phyloP scores from a whole-genome alignment of 768 basidiomycete species.

The Rubroboletus pulcherrimus region DNA sequence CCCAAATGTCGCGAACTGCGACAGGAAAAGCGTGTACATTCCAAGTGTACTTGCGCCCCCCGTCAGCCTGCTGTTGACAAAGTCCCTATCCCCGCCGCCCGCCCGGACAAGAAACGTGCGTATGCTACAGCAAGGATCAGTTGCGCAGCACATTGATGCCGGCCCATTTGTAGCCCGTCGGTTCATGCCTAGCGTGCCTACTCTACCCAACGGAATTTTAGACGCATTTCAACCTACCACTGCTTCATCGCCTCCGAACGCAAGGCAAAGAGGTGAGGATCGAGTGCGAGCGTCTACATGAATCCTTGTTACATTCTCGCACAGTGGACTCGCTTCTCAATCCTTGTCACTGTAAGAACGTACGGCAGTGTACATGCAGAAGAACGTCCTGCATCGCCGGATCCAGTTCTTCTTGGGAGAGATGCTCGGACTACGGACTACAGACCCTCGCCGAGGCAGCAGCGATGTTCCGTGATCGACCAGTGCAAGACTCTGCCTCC shows the following conservation, averaged over 20 bases:
- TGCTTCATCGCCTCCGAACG: slow-evolving; percentile 34
- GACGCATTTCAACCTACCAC: slow-evolving; percentile 41
- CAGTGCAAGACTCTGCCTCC: slow-evolving; percentile 1
- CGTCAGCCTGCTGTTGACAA: slow-evolving; percentile 30
- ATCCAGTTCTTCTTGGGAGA: slow-evolving; percentile 2
- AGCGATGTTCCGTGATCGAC: slow-evolving; percentile 17
- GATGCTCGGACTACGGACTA: slow-evolving; percentile 21
- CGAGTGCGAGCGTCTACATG: not conserved
- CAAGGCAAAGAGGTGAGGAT: slow-evolving; percentile 48
- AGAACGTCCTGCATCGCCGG: slow-evolving; percentile 1
- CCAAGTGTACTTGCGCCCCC: slow-evolving; percentile 71
- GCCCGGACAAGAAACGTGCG: slow-evolving; percentile 34
- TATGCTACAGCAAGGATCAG: not conserved
- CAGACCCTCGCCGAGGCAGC: slow-evolving; percentile 38
- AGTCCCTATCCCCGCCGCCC: slow-evolving; percentile 31
- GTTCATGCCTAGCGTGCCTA: slow-evolving; percentile 67
- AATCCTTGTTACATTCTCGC: slow-evolving; percentile 5
- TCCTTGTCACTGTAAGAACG: slow-evolving; percentile 57
- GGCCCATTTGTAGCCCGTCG: slow-evolving; percentile 47
- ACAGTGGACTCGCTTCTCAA: slow-evolving; percentile 61
- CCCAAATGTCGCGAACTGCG: slow-evolving; percentile 78
- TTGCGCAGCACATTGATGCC: slow-evolving; percentile 16
- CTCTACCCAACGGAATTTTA: slow-evolving; percentile 70
- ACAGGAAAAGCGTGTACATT: slow-evolving; percentile 75
- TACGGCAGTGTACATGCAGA: slow-evolving; percentile 53